A percentile compares a stretch with the other conserved stretches of the same genome.
Conservation (phyloP, 306 rosid genomes). For the Fragaria iinumae region DNA sequence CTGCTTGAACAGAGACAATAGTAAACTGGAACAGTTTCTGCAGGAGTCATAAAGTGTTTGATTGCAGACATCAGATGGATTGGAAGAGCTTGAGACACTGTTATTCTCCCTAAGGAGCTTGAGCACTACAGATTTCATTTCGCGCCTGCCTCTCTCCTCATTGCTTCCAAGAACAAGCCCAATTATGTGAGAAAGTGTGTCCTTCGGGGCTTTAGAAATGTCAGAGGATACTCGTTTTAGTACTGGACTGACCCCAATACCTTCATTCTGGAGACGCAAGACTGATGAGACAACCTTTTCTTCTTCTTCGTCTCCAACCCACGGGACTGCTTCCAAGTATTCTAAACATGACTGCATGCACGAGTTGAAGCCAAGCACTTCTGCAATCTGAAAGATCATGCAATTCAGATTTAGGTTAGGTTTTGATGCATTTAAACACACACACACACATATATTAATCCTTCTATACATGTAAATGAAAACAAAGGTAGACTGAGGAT, state of each 20-base stretch:
- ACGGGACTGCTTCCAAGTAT: constrained; percentile 93
- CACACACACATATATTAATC: background rate
- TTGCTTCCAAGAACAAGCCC: constrained; percentile 87
- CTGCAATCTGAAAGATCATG: constrained; percentile 68
- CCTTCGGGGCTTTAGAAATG: constrained; percentile 55
- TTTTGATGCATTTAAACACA: no score
- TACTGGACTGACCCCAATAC: constrained; percentile 64
- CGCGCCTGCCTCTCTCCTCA: constrained; percentile 84
- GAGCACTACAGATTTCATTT: constrained; percentile 83
- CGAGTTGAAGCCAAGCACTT: constrained; percentile 64
- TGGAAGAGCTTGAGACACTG: constrained; percentile 41
- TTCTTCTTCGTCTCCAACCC: constrained; percentile 94
- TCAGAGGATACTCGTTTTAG: constrained; percentile 85
- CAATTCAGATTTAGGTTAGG: constrained; percentile 8
- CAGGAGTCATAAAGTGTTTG: constrained; percentile 63
- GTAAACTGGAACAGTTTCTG: constrained; percentile 53
- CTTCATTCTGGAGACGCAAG: constrained; percentile 68
- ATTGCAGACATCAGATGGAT: constrained; percentile 52
- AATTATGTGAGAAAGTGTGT: constrained; percentile 65
- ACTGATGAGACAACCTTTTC: constrained; percentile 81
- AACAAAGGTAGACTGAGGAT: background rate
- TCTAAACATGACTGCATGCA: constrained; percentile 86
- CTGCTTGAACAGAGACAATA: constrained; percentile 63
- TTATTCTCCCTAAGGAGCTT: constrained; percentile 80
- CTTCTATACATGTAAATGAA: background rate